Evolutionary conservation across 768 basidiomycete species (phyloP).

Genomic region (Agrocybe praecox): DNA sequence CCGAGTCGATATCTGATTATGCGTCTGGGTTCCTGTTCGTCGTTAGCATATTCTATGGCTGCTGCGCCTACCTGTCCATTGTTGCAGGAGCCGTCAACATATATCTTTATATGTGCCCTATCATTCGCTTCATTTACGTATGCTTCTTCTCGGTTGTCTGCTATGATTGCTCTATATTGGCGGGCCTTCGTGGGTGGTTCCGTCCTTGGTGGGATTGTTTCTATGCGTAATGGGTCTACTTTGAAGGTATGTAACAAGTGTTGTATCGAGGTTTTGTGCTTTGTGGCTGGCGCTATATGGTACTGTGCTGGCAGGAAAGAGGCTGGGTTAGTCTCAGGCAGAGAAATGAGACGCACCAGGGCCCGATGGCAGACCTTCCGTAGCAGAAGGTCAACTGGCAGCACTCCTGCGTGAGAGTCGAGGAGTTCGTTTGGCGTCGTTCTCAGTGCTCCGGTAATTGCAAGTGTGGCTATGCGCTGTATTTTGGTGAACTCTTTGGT

Average conservation of each 20-base stretch:
- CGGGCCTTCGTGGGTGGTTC: no score
- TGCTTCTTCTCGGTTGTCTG: no score
- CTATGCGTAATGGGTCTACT: no score
- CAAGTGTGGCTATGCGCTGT: constrained; percentile 9
- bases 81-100: no score
- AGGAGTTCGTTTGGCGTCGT: constrained; percentile 9
- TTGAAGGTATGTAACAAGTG: no score
- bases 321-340: constrained; percentile 2
- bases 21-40: not conserved
- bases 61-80: constrained; percentile 20
- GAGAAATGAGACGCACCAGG: not conserved
- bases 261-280: no score
- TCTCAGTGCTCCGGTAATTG: constrained; percentile 8
- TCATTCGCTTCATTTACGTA: no score
- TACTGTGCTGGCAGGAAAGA: not conserved
- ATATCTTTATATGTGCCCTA: no score
- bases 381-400: constrained; percentile 8
- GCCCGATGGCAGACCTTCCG: constrained; percentile 6
- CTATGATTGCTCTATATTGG: no score
- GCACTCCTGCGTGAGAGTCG: constrained; percentile 8
- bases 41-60: constrained; percentile 8
- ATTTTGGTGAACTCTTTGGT: constrained; percentile 1
- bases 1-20: constrained; percentile 16
- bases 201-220: no score
- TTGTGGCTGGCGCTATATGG: not conserved